Evolutionary conservation across 306 rosid species (phyloP), one percentile per base, ranked within the genome.

Genomic region (Quercus engelmannii): DNA sequence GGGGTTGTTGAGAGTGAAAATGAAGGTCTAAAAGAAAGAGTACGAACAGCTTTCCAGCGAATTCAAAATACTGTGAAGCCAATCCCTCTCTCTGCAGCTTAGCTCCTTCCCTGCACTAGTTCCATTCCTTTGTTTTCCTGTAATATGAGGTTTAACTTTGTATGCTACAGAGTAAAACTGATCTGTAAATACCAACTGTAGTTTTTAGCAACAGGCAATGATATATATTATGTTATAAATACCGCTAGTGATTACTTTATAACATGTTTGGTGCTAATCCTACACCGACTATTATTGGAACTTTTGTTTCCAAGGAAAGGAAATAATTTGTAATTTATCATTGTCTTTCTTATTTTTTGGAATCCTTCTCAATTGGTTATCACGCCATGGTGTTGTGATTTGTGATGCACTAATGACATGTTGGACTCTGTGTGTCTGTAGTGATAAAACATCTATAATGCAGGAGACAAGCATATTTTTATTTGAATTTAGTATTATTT

Each of bases 1-100:
- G 97, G 97, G 80, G 97, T 87, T 2, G 97, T 92, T 41, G 93
- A 86, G 79, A 87, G 97, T 82, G 92, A 91, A 80, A 92, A 94
- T 75, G 99, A 94, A 80, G 97, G 92, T 78, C 93, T 94, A 18
- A 92, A 87, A 82, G 95, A 92, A 81, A 91, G 93, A 86, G 97
- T 94, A 13, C 86, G 83, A 69, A 82, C 91, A 0, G 93, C 99
- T 28, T 92, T 92, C 51, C 78, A 69, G 33, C 94, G 97, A 17
- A 92, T 94, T 81, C 92, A 89, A 75, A 78, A 84, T 78, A 92
- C 97, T 5, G 89, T 94, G 68, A 91, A 87, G 86, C 99, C 95
- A 1, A 92, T 94, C 82, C 95, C 97, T 74, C 92, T 88, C 41
- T 64, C 89, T 31, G 85, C 87, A 2, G 31, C 88, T 3, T 90